Evolutionary conservation across 352 stramenopile species (phyloP), one percentile per base, ranked within the genome.

Genomic region (Blastocystis hominis): DNA sequence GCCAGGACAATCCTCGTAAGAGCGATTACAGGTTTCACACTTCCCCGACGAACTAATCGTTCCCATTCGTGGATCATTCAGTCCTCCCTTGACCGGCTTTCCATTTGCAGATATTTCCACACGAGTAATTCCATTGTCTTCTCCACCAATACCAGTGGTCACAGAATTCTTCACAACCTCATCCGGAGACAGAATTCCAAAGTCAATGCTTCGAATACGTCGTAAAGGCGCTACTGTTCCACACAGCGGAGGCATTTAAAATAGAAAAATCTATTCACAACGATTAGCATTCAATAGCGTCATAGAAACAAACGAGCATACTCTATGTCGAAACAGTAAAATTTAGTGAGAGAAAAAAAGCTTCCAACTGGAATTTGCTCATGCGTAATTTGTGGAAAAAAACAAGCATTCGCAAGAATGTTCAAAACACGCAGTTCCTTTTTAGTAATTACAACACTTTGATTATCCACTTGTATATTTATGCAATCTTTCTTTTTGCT

Each of bases 41-140:
- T 92, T 90, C 88, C 91, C 92, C 86, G 91, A 91, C 61, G 94
- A 94, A 90, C 96, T 93, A 75, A 93, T 95, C 72, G 94, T 96
- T 89, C 97, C 97, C 91, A 99, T 96, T 81, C 96, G 93, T 78
- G 97, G 97, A 91, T 99, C 97, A 75, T 97, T 97, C 61, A 98
- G 96, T 88, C 96, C 96, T 56, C 96, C 96, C 81, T 98, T 98
- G 47, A 98, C 94, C 3, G 95, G 95, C 89, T 98, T 93, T 69
- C 95, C 96, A 78, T 97, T 95, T 77, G 93, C 88, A 86, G 59
- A 44, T 46, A 78, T 78, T 34, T 87, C 77, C 7, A 75, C 47
- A 10, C 47, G 77, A 55, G 77, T 77, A 24, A 88, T 47, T 61
- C 69, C 75, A 54, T 81, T 68, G n/a, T 86, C 42, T 50, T 86